Evolutionary conservation across 805 yeast species (phyloP).

Genomic region (Scheffersomyces spartinae): DNA sequence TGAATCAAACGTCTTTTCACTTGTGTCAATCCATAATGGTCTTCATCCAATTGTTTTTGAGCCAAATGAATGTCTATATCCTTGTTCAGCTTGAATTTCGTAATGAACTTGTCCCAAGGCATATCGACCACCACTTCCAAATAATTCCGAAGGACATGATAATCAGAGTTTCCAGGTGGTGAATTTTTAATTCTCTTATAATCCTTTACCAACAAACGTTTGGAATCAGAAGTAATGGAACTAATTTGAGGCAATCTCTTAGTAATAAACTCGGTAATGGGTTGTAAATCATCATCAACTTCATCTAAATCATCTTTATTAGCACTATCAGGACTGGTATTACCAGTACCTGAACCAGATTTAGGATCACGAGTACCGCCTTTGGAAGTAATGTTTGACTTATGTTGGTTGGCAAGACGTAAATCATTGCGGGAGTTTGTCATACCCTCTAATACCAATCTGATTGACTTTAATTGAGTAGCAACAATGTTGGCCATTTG

Average conservation of each 20-base stretch:
- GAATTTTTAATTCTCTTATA: slow-evolving; percentile 43
- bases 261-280: slow-evolving; percentile 24
- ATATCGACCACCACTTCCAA: slow-evolving; percentile 55
- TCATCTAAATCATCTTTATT: slow-evolving; percentile 30
- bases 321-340: slow-evolving; percentile 14
- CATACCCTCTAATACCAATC: slow-evolving; percentile 37
- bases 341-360: slow-evolving; percentile 1
- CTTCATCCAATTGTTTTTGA: slow-evolving; percentile 48
- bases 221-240: slow-evolving; percentile 24
- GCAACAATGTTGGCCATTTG: slow-evolving; percentile 47
- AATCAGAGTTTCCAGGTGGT: slow-evolving; percentile 49
- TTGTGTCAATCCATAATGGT: slow-evolving; percentile 65
- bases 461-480: slow-evolving; percentile 40
- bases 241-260: slow-evolving; percentile 23
- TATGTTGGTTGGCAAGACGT: background rate
- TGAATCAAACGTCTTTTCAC: slow-evolving; percentile 71
- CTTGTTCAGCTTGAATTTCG: slow-evolving; percentile 22
- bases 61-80: slow-evolving; percentile 44
- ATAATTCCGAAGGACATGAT: slow-evolving; percentile 52
- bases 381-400: background rate
- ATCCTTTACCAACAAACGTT: slow-evolving; percentile 34
- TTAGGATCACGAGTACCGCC: background rate
- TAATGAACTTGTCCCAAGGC: slow-evolving; percentile 40
- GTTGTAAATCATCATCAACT: slow-evolving; percentile 25
- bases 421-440: slow-evolving; percentile 12